A percentile compares a stretch with the other conserved stretches of the same genome.
Evolutionary conservation across 1,284 basidiomycete species (phyloP).

Genomic region (Anthracocystis setariae): DNA sequence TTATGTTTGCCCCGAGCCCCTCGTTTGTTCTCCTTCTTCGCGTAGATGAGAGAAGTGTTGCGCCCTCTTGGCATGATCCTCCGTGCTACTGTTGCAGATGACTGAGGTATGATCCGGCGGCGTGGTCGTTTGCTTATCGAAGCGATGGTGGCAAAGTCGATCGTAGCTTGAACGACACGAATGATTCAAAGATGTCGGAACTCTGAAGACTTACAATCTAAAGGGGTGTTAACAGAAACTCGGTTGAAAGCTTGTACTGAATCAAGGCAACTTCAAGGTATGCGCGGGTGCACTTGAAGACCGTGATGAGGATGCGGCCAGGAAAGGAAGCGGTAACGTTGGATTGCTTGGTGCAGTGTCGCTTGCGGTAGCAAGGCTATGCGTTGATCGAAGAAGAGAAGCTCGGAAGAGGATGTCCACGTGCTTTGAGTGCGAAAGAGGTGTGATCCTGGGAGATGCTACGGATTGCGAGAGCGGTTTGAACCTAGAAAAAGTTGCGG

Average conservation of each 20-base stretch:
- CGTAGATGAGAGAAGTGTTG: not conserved
- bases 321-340: not conserved
- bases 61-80: too few species aligned
- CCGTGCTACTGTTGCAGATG: too few species aligned
- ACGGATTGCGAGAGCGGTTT: not conserved
- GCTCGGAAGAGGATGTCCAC: not conserved
- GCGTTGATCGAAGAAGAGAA: not conserved
- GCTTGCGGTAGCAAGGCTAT: not conserved
- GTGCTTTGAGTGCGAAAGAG: not conserved
- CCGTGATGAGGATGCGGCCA: not conserved
- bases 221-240: not conserved
- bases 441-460: constrained; percentile 1
- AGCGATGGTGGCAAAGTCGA: too few species aligned
- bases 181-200: not conserved
- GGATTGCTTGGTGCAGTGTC: not conserved
- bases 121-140: too few species aligned
- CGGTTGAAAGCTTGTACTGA: not conserved
- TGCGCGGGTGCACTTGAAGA: not conserved
- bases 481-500: not conserved
- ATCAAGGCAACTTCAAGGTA: not conserved
- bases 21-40: too few species aligned
- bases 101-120: too few species aligned
- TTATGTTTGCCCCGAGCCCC: too few species aligned
- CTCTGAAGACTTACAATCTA: not conserved
- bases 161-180: too few species aligned